Conservation (phyloP, 176 grass and related monocot species). For the Oryza coarctata region DNA sequence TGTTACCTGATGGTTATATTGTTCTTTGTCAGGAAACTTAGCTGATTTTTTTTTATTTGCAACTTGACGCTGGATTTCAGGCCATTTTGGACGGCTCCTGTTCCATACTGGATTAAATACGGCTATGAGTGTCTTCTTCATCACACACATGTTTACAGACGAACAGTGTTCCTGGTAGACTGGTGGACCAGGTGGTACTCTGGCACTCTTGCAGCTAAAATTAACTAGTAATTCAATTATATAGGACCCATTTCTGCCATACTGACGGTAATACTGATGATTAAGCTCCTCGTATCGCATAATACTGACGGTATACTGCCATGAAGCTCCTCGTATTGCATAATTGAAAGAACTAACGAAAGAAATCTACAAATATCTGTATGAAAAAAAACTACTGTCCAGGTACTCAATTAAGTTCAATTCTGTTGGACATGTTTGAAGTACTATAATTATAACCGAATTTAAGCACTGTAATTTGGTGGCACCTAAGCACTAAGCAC, state of each 20-base stretch:
- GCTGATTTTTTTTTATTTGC: background rate
- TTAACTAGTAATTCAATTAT: slow-evolving; percentile 35
- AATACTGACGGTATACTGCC: background rate
- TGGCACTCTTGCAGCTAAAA: slow-evolving; percentile 9
- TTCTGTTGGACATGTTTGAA: background rate
- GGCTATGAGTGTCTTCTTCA: background rate
- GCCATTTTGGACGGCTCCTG: slow-evolving; percentile 12
- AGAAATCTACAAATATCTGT: background rate
- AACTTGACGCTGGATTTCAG: slow-evolving; percentile 5
- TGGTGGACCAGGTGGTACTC: background rate
- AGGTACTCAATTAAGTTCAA: background rate
- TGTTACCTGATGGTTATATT: background rate
- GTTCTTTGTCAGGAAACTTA: background rate
- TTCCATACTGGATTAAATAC: background rate
- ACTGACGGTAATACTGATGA: background rate
- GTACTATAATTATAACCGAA: background rate
- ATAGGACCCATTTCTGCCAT: background rate
- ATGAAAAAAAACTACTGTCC: background rate
- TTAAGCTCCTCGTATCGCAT: background rate
- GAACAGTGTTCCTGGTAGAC: background rate
- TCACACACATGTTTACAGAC: background rate
- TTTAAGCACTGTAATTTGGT: background rate
- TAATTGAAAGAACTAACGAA: background rate
- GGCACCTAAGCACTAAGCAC: slow-evolving; percentile 1
- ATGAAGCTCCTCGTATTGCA: background rate